Evolutionary conservation across 2,329 filamentous ascomycete species (phyloP).

Genomic region (Fusarium dlaminii): DNA sequence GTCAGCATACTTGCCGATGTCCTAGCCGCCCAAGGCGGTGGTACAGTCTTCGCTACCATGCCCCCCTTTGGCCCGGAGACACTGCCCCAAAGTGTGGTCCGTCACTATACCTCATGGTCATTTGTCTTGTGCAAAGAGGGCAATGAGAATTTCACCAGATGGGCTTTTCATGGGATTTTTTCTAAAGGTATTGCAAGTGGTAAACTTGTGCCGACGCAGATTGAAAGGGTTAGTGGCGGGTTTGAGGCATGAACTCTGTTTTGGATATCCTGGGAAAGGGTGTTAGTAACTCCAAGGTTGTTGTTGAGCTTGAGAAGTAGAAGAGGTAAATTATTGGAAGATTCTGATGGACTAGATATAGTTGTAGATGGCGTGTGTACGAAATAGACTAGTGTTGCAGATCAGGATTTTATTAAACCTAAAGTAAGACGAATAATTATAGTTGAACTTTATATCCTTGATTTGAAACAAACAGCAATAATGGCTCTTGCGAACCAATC

Average conservation of each 20-base stretch:
- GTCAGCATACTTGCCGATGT: not conserved
- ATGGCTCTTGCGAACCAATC: not conserved
- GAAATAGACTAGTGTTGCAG: not conserved
- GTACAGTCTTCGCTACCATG: not conserved
- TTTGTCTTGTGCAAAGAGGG: not conserved
- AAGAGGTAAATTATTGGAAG: accelerated
- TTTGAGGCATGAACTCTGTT: not conserved
- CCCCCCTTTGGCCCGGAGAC: not conserved
- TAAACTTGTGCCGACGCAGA: not conserved
- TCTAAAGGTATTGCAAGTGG: not conserved
- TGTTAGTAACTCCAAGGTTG: not conserved
- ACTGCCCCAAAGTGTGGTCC: not conserved
- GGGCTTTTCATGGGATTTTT: not conserved
- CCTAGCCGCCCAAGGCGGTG: not conserved
- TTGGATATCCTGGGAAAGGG: not conserved
- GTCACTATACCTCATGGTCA: not conserved
- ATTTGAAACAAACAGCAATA: not conserved
- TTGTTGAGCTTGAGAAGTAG: not conserved
- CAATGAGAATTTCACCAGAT: not conserved
- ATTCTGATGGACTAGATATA: not conserved
- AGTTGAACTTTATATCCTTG: not conserved
- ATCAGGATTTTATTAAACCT: not conserved
- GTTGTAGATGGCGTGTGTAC: not conserved
- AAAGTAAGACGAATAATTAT: too few relatives aligned
- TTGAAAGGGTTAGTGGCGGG: not conserved